A percentile compares a stretch with the other conserved stretches of the same genome.
Evolutionary conservation across 164 flowering plant genomes (phyloP).

Genomic region (Cinnamomum chago): DNA sequence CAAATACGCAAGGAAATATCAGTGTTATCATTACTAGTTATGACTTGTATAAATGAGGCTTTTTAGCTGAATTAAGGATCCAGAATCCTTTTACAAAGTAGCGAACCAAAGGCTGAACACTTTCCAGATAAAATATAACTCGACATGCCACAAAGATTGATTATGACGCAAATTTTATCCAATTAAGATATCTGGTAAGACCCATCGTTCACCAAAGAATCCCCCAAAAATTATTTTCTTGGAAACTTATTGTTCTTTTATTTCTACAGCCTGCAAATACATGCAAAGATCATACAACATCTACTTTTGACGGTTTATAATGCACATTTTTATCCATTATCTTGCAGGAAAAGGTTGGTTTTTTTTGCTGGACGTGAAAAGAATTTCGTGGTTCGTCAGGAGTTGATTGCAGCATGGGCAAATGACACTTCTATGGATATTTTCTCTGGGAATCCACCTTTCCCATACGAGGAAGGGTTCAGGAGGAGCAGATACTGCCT

Average conservation of each 20-base stretch:
- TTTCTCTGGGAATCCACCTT: slow-evolving; percentile 24
- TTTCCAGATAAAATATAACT: too few relatives aligned
- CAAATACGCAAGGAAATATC: too few relatives aligned
- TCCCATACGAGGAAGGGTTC: slow-evolving; percentile 40
- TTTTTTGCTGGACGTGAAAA: slow-evolving; percentile 46
- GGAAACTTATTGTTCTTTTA: not conserved
- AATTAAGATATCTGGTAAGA: not conserved
- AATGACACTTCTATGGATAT: slow-evolving; percentile 41
- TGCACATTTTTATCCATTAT: not conserved
- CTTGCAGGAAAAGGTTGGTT: slow-evolving; percentile 32
- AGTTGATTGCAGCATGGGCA: slow-evolving; percentile 31
- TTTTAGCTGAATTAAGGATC: too few relatives aligned
- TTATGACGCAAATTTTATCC: not conserved
- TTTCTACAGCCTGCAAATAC: not conserved
- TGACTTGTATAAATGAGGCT: too few relatives aligned
- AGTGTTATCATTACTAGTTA: too few relatives aligned
- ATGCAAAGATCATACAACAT: not conserved
- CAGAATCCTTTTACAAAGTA: too few relatives aligned
- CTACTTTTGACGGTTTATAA: not conserved
- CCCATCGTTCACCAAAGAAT: not conserved
- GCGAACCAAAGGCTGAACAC: too few relatives aligned
- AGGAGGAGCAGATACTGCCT: slow-evolving; percentile 46
- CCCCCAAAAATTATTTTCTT: not conserved
- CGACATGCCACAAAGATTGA: too few relatives aligned
- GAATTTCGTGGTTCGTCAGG: slow-evolving; percentile 36